Evolutionary conservation across 768 basidiomycete species (phyloP), one percentile per base, ranked within the genome.

Genomic region (Leucogyrophana mollusca): DNA sequence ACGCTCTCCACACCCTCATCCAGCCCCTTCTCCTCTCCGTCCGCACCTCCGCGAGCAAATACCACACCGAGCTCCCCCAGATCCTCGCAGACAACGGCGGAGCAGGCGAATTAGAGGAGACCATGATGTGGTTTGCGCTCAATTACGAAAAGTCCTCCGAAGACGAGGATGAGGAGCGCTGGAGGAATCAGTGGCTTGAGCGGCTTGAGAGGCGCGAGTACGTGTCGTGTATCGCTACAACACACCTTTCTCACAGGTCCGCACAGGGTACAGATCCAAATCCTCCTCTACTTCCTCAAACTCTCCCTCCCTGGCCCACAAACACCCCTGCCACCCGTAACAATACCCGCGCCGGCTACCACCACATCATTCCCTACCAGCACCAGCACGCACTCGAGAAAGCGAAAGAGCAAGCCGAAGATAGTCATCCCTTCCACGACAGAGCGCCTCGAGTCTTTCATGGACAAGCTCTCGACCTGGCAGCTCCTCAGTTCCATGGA

Each of bases 401-500:
- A 59, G 40, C 60, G 54, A 21, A 54, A 42, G 51, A 50, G 22
- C 54, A 50, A 21, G 36, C 49, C 39, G 46, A 66, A 33, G 53
- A n/a, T 54, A 37, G n/a, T 52, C 45, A 22, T 54, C 55, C 46
- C 60, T 52, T 42, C 58, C 45, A 30, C 55, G 2, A 77, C 79
- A 40, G 83, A 81, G n/a, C 72, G 74, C 20, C 63, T 89, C 1
- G 87, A 90, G 59, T 69, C 72, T 1, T 82, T 85, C 62, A 87
- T 89, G 83, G 88, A 90, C 64, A 87, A 83, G 56, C 62, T 91
- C 6, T 85, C 83, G 3, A 81, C 77, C 66, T 88, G 87, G 86
- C 89, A 90, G 56, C 76, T 90, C 17, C 62, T 71, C 51, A 52
- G 50, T 3, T 57, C 62, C 25, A 60, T 85, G 46, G 56, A 77